Evolutionary conservation across 2,329 filamentous ascomycete species (phyloP), one percentile per base, ranked within the genome.

Genomic region (Colletotrichum phormii): DNA sequence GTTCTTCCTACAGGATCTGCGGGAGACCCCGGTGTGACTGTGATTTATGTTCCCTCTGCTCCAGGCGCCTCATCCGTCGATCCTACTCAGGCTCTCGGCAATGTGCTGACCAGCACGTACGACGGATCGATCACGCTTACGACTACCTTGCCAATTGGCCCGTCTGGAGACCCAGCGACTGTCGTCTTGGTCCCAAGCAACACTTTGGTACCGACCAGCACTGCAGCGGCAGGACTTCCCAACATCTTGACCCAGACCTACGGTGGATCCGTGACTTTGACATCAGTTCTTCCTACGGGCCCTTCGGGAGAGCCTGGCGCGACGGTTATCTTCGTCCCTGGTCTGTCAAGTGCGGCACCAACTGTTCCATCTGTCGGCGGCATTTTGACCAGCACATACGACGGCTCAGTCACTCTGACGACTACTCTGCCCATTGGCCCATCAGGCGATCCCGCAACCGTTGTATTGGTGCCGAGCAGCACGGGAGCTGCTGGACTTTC

Each of bases 21-120:
- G 46, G 62, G 62, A 12, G 31, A 49, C 2, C 67, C 67, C n/a
- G 67, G 67, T 15, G 54, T 42, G 18, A 71, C 67, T 5, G 54
- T 71, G 24, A 46, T 71, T 24, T 24, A 42, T 7, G 26, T 67
- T 1, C 31, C 59, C n/a, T 15, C 59, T 2, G 55, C 51, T 4
- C 55, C 64, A 5, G 51, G 55, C 5, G 42, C 42, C 42, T 22
- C 42, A 7, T 49, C 42, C 7, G 42, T 49, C 7, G 18, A n/a
- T n/a, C 42, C 42, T 49, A 51, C 33, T 29, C 49, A 15, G 22
- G 31, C 57, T 31, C 51, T 55, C 5, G 57, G 53, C 7, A 66
- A 60, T 8, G 13, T 72, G 9, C 35, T 58, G 7, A 72, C 70
- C 8, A 72, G 70, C 33, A 69, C 58, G 3, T 72, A 72, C 22